These are phyloP conservation scores for Prosopis cineraria DNA, from an alignment of 306 rosid genomes.

Conservation along the genomic window DNA sequence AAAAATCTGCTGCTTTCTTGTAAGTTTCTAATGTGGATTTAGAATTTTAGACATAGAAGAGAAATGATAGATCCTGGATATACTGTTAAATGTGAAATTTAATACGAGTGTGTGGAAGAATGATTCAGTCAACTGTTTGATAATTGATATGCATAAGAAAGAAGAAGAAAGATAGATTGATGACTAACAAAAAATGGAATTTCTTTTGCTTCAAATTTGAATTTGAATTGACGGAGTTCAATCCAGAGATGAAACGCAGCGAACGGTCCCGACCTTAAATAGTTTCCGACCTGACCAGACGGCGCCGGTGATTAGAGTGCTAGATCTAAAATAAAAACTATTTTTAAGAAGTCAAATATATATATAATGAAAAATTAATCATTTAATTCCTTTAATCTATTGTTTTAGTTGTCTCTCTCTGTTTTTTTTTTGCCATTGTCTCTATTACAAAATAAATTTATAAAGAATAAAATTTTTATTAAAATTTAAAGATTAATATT, in stretches of 20 bases:
- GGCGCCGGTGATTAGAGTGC: background rate
- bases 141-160: background rate
- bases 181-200: background rate
- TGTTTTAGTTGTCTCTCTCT: too few species aligned
- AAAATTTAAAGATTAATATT: too few species aligned
- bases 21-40: constrained; percentile 13
- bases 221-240: background rate
- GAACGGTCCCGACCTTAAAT: background rate
- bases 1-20: constrained; percentile 10
- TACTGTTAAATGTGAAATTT: too few species aligned
- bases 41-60: background rate
- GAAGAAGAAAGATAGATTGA: background rate
- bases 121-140: background rate
- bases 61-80: background rate
- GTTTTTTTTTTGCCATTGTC: too few species aligned
- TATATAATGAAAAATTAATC: too few species aligned
- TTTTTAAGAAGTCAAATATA: too few species aligned
- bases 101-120: constrained; percentile 32
- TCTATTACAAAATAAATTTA: too few species aligned
- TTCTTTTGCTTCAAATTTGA: background rate
- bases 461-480: too few species aligned
- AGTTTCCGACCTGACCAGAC: background rate
- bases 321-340: too few species aligned
- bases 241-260: background rate
- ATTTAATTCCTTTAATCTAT: too few species aligned